Percentiles rank a stretch among this genome's conserved stretches.
These are phyloP conservation scores for Exophiala mesophila DNA, from an alignment of 2,329 filamentous ascomycete genomes.

Conservation along the genomic window DNA sequence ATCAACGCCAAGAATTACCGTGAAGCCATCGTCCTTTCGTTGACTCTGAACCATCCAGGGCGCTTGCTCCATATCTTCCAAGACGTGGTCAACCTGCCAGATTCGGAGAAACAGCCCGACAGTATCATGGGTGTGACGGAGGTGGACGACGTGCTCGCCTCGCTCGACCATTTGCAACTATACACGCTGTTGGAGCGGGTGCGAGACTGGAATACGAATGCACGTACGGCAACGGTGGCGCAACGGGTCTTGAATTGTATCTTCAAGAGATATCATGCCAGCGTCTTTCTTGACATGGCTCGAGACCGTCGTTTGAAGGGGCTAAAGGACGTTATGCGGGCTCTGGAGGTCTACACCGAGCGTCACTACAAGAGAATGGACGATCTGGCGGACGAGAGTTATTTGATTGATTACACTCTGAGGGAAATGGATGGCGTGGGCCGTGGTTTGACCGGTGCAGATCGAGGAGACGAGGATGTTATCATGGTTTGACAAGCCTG, in stretches of 20 bases:
- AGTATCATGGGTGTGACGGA: slow-evolving; percentile 43
- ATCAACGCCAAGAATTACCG: slow-evolving; percentile 83
- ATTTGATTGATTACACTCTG: slow-evolving; percentile 86
- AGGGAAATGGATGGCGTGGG: slow-evolving; percentile 79
- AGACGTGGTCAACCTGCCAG: slow-evolving; percentile 58
- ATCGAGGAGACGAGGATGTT: slow-evolving; percentile 9
- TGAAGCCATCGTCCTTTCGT: slow-evolving; percentile 83
- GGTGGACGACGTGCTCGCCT: slow-evolving; percentile 79
- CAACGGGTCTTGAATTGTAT: slow-evolving; percentile 79
- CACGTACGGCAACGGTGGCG: slow-evolving; percentile 74
- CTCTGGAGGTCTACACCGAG: slow-evolving; percentile 85
- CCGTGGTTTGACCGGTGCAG: slow-evolving; percentile 30
- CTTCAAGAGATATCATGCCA: slow-evolving; percentile 74
- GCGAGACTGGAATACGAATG: slow-evolving; percentile 97
- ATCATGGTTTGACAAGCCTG: slow-evolving; percentile 15
- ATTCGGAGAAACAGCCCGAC: slow-evolving; percentile 28
- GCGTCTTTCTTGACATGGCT: slow-evolving; percentile 67
- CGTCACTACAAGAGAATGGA: slow-evolving; percentile 86
- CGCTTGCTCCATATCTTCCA: slow-evolving; percentile 80
- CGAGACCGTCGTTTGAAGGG: slow-evolving; percentile 22
- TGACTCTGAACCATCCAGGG: slow-evolving; percentile 91
- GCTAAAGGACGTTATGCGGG: slow-evolving; percentile 78
- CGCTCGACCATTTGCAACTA: slow-evolving; percentile 76
- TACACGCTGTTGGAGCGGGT: slow-evolving; percentile 75
- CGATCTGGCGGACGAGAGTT: slow-evolving; percentile 89